phyloP scores from a whole-genome alignment of 371 early-diverging fungal species.

The Actinomortierella wolfii region DNA sequence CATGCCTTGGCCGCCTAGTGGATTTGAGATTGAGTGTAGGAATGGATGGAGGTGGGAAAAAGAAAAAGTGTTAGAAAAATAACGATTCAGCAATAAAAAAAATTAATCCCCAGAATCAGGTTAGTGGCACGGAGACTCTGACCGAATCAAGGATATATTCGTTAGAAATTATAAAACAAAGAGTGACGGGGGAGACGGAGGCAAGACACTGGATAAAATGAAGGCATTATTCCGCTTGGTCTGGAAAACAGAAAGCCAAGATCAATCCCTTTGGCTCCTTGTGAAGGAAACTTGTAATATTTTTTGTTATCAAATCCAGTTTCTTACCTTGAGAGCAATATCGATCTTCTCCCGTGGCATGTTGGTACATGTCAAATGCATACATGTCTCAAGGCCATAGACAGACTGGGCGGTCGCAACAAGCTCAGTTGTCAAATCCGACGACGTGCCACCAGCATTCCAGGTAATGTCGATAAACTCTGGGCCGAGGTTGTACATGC shows the following conservation, averaged over 20 bases:
- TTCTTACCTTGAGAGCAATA: constrained; percentile 61
- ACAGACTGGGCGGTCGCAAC: constrained; percentile 85
- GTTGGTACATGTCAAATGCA: constrained; percentile 95
- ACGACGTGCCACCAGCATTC: constrained; percentile 89
- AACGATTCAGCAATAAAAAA: neutral
- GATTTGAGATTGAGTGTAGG: constrained; percentile 10
- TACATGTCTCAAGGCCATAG: constrained; percentile 87
- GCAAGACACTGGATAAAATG: too few species aligned
- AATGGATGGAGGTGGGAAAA: neutral
- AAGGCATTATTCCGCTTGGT: too few species aligned
- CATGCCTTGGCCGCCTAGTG: constrained; percentile 75
- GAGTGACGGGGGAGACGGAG: too few species aligned
- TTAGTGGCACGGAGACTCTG: too few species aligned
- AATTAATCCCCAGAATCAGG: neutral
- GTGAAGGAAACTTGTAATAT: too few species aligned
- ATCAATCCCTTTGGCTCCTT: too few species aligned
- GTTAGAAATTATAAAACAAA: too few species aligned
- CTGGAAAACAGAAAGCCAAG: too few species aligned
- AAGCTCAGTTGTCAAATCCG: constrained; percentile 81
- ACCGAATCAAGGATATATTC: too few species aligned
- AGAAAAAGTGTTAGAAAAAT: neutral
- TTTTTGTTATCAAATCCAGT: neutral
- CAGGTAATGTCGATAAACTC: constrained; percentile 95
- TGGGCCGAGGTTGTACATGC: constrained; percentile 90
- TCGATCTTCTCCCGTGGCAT: constrained; percentile 86